phyloP scores from a whole-genome alignment of 306 rosid species.

The Crotalaria pallida region DNA sequence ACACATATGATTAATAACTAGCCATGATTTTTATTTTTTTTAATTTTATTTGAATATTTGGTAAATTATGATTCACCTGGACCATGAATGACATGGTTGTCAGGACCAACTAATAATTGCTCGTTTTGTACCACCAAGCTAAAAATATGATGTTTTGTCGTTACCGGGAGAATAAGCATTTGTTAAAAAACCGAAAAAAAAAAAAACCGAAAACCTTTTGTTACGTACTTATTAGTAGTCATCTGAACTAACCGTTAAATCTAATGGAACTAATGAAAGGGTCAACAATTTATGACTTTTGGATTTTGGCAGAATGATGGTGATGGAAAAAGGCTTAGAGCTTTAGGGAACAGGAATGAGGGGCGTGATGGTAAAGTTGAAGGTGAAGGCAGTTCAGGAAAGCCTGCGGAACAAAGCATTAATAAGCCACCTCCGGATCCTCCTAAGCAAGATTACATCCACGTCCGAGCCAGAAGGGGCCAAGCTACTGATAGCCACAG shows the following conservation, averaged over 20 bases:
- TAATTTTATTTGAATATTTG: too few species aligned
- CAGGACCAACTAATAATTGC: too few species aligned
- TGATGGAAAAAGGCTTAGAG: conserved; percentile 59
- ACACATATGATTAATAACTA: too few species aligned
- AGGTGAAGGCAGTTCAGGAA: conserved; percentile 68
- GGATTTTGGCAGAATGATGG: conserved; percentile 47
- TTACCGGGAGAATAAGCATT: too few species aligned
- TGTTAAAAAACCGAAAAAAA: too few species aligned
- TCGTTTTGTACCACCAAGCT: too few species aligned
- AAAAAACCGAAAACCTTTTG: background rate
- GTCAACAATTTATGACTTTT: background rate
- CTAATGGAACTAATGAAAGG: background rate
- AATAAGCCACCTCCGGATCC: conserved; percentile 65
- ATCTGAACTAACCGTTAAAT: background rate
- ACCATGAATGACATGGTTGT: too few species aligned
- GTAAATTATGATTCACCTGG: too few species aligned
- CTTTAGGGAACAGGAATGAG: conserved; percentile 39
- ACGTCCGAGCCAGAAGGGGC: too few species aligned
- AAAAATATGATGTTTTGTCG: too few species aligned
- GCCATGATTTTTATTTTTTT: too few species aligned
- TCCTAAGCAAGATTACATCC: conserved; percentile 17
- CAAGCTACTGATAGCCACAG: too few species aligned
- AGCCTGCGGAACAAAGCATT: conserved; percentile 45
- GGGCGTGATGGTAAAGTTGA: conserved; percentile 50
- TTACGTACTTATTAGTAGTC: background rate